phyloP scores from a whole-genome alignment of 2,329 filamentous ascomycete genomes.

The Fusarium sp. region DNA sequence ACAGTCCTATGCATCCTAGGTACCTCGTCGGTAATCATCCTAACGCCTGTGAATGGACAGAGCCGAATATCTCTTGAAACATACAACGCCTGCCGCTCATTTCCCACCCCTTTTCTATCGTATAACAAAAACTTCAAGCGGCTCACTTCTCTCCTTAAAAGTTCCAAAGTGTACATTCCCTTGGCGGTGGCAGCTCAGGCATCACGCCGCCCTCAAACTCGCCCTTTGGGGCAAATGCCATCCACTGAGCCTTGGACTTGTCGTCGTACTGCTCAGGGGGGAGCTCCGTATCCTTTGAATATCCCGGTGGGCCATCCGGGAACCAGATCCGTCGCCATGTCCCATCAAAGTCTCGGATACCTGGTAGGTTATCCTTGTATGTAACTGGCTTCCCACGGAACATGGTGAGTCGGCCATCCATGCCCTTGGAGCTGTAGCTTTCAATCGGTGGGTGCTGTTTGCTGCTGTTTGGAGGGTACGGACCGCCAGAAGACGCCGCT shows the following conservation, averaged over 20 bases:
- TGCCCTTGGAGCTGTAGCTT: slow-evolving; percentile 55
- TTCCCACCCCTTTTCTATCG: slow-evolving; percentile 10
- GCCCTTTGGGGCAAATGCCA: slow-evolving; percentile 71
- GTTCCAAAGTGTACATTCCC: slow-evolving; percentile 80
- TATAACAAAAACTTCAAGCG: slow-evolving; percentile 68
- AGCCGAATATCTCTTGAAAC: slow-evolving; percentile 22
- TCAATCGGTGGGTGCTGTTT: slow-evolving; percentile 57
- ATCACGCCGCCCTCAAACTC: slow-evolving; percentile 76
- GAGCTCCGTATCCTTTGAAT: slow-evolving; percentile 72
- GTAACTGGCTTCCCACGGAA: slow-evolving; percentile 74
- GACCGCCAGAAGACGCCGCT: slow-evolving; percentile 41
- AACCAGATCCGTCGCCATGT: slow-evolving; percentile 76
- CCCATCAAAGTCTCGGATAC: slow-evolving; percentile 62
- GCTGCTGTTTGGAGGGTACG: slow-evolving; percentile 57
- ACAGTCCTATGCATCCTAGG: slow-evolving; percentile 20
- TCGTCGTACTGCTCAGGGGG: slow-evolving; percentile 67
- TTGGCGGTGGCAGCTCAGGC: slow-evolving; percentile 80
- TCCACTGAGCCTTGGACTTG: slow-evolving; percentile 71
- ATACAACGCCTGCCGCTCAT: slow-evolving; percentile 29
- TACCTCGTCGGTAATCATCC: slow-evolving; percentile 9
- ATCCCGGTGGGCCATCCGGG: slow-evolving; percentile 73
- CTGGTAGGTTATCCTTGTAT: slow-evolving; percentile 64
- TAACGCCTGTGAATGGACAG: slow-evolving; percentile 33
- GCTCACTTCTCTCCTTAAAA: slow-evolving; percentile 59
- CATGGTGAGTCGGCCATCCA: slow-evolving; percentile 58